A percentile compares a stretch with the other conserved stretches of the same genome.
These are phyloP conservation scores for Aureobasidium sp. DNA, from an alignment of 2,329 filamentous ascomycete genomes.

Conservation along the genomic window DNA sequence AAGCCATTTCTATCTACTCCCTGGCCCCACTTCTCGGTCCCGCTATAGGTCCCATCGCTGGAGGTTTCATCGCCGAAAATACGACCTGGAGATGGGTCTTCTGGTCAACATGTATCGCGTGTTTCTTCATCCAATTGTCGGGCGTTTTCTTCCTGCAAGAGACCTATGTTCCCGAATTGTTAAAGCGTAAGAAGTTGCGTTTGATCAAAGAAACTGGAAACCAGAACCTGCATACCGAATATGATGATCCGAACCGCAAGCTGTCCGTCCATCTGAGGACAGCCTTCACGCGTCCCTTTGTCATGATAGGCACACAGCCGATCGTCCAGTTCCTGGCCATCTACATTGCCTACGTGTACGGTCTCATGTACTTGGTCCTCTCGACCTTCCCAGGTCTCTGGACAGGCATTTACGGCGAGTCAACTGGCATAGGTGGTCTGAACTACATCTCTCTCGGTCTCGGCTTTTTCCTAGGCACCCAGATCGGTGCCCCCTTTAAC, in stretches of 20 bases:
- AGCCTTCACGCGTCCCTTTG: slow-evolving; percentile 30
- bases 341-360: slow-evolving; percentile 35
- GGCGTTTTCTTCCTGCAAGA: slow-evolving; percentile 59
- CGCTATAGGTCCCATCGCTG: slow-evolving; percentile 20
- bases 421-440: slow-evolving; percentile 28
- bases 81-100: slow-evolving; percentile 65
- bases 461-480: slow-evolving; percentile 47
- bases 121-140: slow-evolving; percentile 53
- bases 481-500: slow-evolving; percentile 32
- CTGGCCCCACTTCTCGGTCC: slow-evolving; percentile 26
- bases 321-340: slow-evolving; percentile 32
- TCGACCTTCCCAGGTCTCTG: slow-evolving; percentile 31
- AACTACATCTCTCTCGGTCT: slow-evolving; percentile 43
- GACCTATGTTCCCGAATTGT: slow-evolving; percentile 59
- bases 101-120: slow-evolving; percentile 57
- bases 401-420: slow-evolving; percentile 25
- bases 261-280: slow-evolving; percentile 27
- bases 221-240: slow-evolving; percentile 49
- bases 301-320: slow-evolving; percentile 31
- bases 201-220: slow-evolving; percentile 56
- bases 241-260: slow-evolving; percentile 30
- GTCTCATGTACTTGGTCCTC: slow-evolving; percentile 34
- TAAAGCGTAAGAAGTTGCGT: slow-evolving; percentile 51
- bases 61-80: slow-evolving; percentile 32
- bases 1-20: slow-evolving; percentile 26